Evolutionary conservation across 2,329 filamentous ascomycete species (phyloP).

Genomic region (Juglanconis sp.): DNA sequence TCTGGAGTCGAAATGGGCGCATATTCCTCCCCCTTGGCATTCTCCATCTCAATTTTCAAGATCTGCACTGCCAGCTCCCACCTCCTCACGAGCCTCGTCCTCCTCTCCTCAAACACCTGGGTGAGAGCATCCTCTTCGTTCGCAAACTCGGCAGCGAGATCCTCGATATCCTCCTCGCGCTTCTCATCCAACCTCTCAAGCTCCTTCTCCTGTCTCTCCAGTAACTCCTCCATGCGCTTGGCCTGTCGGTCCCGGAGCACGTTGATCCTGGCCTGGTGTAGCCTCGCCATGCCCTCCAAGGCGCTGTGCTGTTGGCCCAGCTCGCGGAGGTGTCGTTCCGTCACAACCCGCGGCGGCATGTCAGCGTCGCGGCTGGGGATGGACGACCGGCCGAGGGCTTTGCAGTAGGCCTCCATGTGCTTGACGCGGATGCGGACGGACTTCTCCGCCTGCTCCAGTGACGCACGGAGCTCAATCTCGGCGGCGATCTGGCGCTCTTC

Average conservation of each 20-base stretch:
- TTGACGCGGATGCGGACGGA: slow-evolving; percentile 57
- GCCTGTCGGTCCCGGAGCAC: slow-evolving; percentile 63
- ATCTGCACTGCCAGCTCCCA: slow-evolving; percentile 55
- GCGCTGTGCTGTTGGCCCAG: slow-evolving; percentile 60
- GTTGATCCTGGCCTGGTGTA: slow-evolving; percentile 60
- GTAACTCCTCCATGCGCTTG: slow-evolving; percentile 58
- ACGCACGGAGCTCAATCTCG: slow-evolving; percentile 56
- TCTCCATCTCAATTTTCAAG: slow-evolving; percentile 50
- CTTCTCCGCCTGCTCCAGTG: slow-evolving; percentile 54
- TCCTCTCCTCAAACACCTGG: slow-evolving; percentile 43
- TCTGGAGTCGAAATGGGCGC: slow-evolving; percentile 35
- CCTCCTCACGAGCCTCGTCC: slow-evolving; percentile 40
- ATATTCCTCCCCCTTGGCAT: slow-evolving; percentile 40
- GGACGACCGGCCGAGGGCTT: slow-evolving; percentile 43
- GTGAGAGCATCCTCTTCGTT: slow-evolving; percentile 49
- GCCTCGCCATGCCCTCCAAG: slow-evolving; percentile 55
- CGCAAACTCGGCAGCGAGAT: slow-evolving; percentile 43
- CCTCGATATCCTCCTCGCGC: slow-evolving; percentile 46
- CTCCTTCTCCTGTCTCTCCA: slow-evolving; percentile 53
- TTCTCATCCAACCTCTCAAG: slow-evolving; percentile 42
- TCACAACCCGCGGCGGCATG: slow-evolving; percentile 52
- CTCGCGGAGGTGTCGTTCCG: slow-evolving; percentile 56
- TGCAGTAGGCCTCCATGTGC: slow-evolving; percentile 66
- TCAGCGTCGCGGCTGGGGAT: slow-evolving; percentile 23
- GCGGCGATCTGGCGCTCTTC: slow-evolving; percentile 61